phyloP scores from a whole-genome alignment of 768 basidiomycete species.

The Amanita exitialis region DNA sequence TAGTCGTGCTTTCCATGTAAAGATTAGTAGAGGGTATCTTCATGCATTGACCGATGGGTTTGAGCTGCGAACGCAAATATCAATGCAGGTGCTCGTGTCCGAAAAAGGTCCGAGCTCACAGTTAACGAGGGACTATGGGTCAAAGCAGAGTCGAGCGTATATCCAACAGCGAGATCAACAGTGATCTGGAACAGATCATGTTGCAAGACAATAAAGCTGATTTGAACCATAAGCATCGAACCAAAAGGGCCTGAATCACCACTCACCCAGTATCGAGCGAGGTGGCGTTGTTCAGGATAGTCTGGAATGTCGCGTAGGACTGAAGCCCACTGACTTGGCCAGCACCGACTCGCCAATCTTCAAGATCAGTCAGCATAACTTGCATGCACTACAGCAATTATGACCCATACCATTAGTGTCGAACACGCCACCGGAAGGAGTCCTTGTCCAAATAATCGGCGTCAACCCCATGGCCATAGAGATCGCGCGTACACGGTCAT shows the following conservation, averaged over 20 bases:
- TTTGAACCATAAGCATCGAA: not conserved
- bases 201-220: conserved; percentile 79
- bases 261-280: conserved; percentile 48
- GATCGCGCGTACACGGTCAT: conserved; percentile 91
- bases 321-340: conserved; percentile 59
- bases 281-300: conserved; percentile 63
- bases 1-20: conserved; percentile 78
- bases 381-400: not conserved
- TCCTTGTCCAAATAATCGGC: conserved; percentile 84
- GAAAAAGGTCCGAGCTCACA: conserved; percentile 25
- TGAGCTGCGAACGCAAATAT: conserved; percentile 29
- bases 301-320: conserved; percentile 59
- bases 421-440: conserved; percentile 42
- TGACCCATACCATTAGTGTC: conserved; percentile 59
- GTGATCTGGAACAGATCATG: conserved; percentile 81
- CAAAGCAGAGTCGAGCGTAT: conserved; percentile 72
- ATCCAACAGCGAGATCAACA: conserved; percentile 85
- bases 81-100: not conserved
- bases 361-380: not conserved
- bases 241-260: not conserved
- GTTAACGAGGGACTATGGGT: conserved; percentile 53
- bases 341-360: conserved; percentile 84
- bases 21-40: conserved; percentile 53
- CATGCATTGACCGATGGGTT: conserved; percentile 73
- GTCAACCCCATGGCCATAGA: conserved; percentile 83